These are phyloP conservation scores for Sanguinoderma infundibulare DNA, from an alignment of 1,284 basidiomycete genomes.

Conservation along the genomic window DNA sequence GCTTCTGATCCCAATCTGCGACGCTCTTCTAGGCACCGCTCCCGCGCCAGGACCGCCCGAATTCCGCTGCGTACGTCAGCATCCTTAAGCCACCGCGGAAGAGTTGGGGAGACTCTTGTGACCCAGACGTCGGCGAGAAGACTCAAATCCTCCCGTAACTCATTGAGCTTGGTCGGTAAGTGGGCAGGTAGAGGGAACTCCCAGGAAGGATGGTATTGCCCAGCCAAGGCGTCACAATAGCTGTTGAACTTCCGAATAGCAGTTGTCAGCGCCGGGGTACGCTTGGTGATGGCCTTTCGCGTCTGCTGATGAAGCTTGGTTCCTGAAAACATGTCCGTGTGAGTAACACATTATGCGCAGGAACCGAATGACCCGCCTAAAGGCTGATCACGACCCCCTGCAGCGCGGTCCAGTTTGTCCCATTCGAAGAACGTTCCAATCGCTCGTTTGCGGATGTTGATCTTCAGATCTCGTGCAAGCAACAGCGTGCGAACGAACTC, in stretches of 20 bases:
- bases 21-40: conserved; percentile 36
- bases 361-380: conserved; percentile 32
- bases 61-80: conserved; percentile 26
- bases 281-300: conserved; percentile 37
- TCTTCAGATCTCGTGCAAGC: conserved; percentile 41
- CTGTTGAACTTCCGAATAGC: conserved; percentile 41
- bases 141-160: conserved; percentile 32
- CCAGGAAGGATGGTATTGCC: conserved; percentile 30
- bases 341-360: not conserved
- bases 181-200: conserved; percentile 36
- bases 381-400: conserved; percentile 35
- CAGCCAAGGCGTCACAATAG: conserved; percentile 35
- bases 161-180: conserved; percentile 25
- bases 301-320: conserved; percentile 45
- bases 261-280: conserved; percentile 36
- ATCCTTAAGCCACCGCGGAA: conserved; percentile 42
- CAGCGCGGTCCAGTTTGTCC: conserved; percentile 41
- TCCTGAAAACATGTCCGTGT: conserved; percentile 30
- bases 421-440: conserved; percentile 44
- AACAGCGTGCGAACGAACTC: conserved; percentile 40
- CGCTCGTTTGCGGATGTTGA: conserved; percentile 40
- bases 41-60: conserved; percentile 32
- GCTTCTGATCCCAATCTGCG: conserved; percentile 27
- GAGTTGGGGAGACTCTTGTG: conserved; percentile 11
- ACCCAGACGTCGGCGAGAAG: conserved; percentile 49